Conservation (phyloP, 257 asterid species). For the Solanum neorickii region DNA sequence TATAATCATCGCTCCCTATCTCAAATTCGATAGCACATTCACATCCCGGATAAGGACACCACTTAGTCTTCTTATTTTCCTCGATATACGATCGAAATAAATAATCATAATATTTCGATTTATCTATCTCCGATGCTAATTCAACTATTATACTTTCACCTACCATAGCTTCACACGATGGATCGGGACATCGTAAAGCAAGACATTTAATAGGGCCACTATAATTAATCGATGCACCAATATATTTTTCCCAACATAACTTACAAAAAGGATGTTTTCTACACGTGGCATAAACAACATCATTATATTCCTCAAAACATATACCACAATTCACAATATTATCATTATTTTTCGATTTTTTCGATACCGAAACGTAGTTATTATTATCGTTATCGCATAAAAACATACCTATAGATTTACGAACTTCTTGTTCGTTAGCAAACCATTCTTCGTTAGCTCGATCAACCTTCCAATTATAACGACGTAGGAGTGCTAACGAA, state of each 20-base stretch:
- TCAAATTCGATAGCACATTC: not conserved
- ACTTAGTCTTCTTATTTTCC: not conserved
- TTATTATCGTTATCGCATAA: not conserved
- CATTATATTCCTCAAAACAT: not conserved
- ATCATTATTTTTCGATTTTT: not conserved
- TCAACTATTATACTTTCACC: not conserved
- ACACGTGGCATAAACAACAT: not conserved
- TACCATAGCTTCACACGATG: not conserved
- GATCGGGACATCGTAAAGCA: not conserved
- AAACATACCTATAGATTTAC: not conserved
- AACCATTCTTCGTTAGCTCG: not conserved
- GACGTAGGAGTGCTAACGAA: constrained; percentile 11
- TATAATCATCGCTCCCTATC: not conserved
- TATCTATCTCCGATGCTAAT: not conserved
- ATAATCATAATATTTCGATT: not conserved
- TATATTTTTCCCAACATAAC: not conserved
- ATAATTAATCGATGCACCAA: not conserved
- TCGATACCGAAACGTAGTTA: not conserved
- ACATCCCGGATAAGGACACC: constrained; percentile 5
- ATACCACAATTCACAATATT: not conserved
- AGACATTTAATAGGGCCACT: not conserved
- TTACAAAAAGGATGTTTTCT: not conserved
- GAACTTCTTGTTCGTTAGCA: not conserved
- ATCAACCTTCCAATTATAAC: not conserved
- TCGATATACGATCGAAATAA: not conserved